These are phyloP conservation scores for Trypanosomatidae sp. DNA, from an alignment of 208 protist species.

Conservation along the genomic window DNA sequence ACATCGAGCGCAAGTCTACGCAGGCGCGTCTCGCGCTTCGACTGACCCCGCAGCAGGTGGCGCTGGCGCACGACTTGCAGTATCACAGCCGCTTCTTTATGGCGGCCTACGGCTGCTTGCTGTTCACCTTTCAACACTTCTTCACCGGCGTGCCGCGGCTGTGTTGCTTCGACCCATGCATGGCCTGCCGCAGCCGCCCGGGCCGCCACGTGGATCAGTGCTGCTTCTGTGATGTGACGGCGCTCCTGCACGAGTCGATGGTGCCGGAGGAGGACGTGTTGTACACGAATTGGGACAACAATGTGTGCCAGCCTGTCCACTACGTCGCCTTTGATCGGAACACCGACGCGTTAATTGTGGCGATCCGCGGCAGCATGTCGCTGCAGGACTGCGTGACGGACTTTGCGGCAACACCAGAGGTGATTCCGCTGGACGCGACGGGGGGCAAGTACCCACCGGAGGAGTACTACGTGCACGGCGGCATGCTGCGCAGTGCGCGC, in stretches of 20 bases:
- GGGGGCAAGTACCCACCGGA: constrained; percentile 8
- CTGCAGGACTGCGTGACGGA: constrained; percentile 85
- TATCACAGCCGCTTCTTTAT: constrained; percentile 77
- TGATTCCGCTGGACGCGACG: constrained; percentile 34
- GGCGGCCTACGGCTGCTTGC: constrained; percentile 72
- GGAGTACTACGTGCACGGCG: constrained; percentile 82
- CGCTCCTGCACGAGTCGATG: constrained; percentile 56
- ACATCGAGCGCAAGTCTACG: constrained; percentile 38
- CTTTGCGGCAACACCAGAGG: constrained; percentile 48
- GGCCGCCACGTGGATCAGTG: constrained; percentile 47
- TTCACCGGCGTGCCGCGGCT: constrained; percentile 58
- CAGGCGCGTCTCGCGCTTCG: constrained; percentile 48
- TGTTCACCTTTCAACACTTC: constrained; percentile 70
- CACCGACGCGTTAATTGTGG: constrained; percentile 64
- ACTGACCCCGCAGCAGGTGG: constrained; percentile 37
- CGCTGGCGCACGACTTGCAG: constrained; percentile 43
- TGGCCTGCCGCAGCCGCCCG: constrained; percentile 55
- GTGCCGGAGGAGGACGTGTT: constrained; percentile 68
- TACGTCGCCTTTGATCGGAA: constrained; percentile 66
- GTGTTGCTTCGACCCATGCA: constrained; percentile 63
- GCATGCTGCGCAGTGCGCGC: constrained; percentile 64
- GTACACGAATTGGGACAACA: constrained; percentile 70
- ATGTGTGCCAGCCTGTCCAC: constrained; percentile 71
- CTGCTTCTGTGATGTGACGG: constrained; percentile 65
- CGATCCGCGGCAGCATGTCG: constrained; percentile 88